Base-by-base conservation (phyloP, 495 filamentous ascomycete genomes). In the Aeminium ludgeri region DNA sequence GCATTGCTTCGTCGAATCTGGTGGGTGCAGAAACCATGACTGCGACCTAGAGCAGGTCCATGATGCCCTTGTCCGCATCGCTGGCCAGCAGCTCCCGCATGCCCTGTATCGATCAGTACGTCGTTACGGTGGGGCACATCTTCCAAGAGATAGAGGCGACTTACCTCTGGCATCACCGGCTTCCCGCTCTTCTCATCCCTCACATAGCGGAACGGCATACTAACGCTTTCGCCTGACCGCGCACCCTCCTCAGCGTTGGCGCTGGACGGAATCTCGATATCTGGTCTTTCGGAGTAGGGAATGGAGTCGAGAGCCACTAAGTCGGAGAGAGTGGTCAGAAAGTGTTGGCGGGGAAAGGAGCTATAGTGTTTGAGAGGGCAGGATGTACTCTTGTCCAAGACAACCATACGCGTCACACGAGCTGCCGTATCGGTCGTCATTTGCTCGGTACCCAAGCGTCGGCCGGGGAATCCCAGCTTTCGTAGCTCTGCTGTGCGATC, bases 381-480 rank as follows among this genome's bases (percentile, higher is more conserved):
- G n/a, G 5, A n/a, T 65, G 50, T 53, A 92, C 86, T 68, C 64
- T 81, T 78, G 34, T 82, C 73, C 46, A 93, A 78, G 8, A 86
- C 71, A 12, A 96, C 79, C 55, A 91, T 73, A 43, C 91, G 73
- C 29, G 89, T 94, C 8, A 95, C 89, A 44, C 89, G 68, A 27
- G 93, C 89, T 0, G 89, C 89, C 13, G 89, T 97, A 59, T 97
- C 89, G 0, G 89, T 97, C 7, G 89, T 96, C 89, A 97, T 96
- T 60, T 97, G 89, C 50, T 86, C 74, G 12, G 86, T 84, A 0
- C 91, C 91, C 33, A 97, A 66, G 45, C 86, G 72, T 40, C 89
- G 78, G 33, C 87, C 86, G 47, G 75, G 65, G 53, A 86, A 97
- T 18, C 91, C 91, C 58, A 93, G 91, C 55, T 81, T 83, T 18